These are phyloP conservation scores for Malus asiatica DNA, from an alignment of 306 rosid species.

Conservation along the genomic window DNA sequence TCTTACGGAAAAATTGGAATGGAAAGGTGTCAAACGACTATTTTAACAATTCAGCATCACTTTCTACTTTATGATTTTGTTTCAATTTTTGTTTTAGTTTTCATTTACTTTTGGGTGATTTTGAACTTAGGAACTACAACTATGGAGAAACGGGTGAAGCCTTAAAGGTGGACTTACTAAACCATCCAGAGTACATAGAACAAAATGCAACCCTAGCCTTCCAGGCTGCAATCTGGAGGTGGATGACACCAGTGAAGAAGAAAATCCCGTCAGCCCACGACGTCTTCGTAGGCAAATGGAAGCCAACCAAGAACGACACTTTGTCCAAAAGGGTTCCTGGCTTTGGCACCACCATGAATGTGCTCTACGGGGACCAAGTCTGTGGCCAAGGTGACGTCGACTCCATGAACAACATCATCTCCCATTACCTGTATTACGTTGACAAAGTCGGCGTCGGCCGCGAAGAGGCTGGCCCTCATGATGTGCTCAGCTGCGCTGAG, in stretches of 20 bases:
- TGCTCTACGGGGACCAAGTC: slow-evolving; percentile 61
- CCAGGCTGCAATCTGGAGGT: slow-evolving; percentile 90
- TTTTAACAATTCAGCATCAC: neutral
- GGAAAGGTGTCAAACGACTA: too few relatives aligned
- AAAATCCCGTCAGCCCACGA: slow-evolving; percentile 82
- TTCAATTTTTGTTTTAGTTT: neutral
- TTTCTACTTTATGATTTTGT: neutral
- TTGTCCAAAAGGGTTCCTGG: slow-evolving; percentile 62
- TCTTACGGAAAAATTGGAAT: too few relatives aligned
- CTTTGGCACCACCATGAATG: slow-evolving; percentile 78
- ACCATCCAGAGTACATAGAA: slow-evolving; percentile 88
- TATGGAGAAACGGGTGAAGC: slow-evolving; percentile 78
- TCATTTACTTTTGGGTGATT: neutral
- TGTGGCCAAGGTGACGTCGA: slow-evolving; percentile 81
- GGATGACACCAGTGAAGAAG: slow-evolving; percentile 84
- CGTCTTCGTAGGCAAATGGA: slow-evolving; percentile 84
- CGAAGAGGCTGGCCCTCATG: slow-evolving; percentile 72
- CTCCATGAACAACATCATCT: slow-evolving; percentile 57
- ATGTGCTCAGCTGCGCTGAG: slow-evolving; percentile 59
- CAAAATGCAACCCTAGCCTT: slow-evolving; percentile 89
- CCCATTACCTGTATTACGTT: slow-evolving; percentile 71
- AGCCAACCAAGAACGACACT: slow-evolving; percentile 90
- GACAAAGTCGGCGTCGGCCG: slow-evolving; percentile 71
- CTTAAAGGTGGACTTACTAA: slow-evolving; percentile 59
- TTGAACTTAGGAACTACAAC: slow-evolving; percentile 69